These are phyloP conservation scores for Candida schatavii DNA, from an alignment of 805 yeast species.

Conservation along the genomic window DNA sequence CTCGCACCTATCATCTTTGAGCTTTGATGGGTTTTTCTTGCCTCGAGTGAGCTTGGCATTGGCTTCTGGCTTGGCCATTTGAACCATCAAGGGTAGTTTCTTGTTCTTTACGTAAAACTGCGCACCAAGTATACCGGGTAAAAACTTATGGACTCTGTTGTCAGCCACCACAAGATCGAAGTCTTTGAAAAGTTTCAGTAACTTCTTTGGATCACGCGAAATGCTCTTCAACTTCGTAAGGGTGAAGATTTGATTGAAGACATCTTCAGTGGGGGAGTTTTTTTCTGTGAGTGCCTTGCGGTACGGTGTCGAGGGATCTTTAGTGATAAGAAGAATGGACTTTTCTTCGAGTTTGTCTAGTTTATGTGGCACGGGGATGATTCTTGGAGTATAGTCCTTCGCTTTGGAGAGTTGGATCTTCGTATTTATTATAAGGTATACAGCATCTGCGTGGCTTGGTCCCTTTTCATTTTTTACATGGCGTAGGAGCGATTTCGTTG, in stretches of 20 bases:
- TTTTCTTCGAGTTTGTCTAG: constrained; percentile 48
- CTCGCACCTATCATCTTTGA: constrained; percentile 61
- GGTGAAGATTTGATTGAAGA: constrained; percentile 59
- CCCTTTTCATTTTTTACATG: constrained; percentile 16
- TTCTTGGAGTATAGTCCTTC: constrained; percentile 42
- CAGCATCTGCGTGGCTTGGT: constrained; percentile 16
- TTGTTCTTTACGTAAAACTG: constrained; percentile 62
- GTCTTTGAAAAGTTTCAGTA: constrained; percentile 52
- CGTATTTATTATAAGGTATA: constrained; percentile 34
- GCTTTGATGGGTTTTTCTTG: constrained; percentile 35
- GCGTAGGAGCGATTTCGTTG: constrained; percentile 13
- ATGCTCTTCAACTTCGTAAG: constrained; percentile 53
- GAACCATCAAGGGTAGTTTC: constrained; percentile 66
- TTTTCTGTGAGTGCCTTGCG: constrained; percentile 46
- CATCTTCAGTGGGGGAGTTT: constrained; percentile 56
- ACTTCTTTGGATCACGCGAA: constrained; percentile 40
- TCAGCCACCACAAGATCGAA: constrained; percentile 71
- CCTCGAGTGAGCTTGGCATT: constrained; percentile 30
- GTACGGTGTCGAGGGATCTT: constrained; percentile 66
- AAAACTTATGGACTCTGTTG: constrained; percentile 58
- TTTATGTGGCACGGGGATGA: constrained; percentile 51
- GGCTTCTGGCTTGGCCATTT: constrained; percentile 47
- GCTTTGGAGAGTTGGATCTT: constrained; percentile 22
- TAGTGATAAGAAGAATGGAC: constrained; percentile 61
- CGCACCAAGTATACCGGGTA: constrained; percentile 58